Base-by-base conservation (phyloP, 192 early-diverging fungal species). In the Entomortierella lignicola region DNA sequence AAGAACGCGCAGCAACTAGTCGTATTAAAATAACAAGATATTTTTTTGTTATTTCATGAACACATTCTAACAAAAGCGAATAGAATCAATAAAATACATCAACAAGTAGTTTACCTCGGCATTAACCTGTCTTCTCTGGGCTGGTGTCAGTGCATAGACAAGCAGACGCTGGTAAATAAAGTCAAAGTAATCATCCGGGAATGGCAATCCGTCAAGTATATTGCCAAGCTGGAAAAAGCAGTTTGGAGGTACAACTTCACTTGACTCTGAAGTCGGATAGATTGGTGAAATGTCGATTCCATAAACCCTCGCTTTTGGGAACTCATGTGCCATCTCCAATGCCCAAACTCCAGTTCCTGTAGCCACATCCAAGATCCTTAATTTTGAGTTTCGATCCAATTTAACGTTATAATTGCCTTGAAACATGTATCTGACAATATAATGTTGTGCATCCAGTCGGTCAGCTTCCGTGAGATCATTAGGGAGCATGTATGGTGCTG, bases 251-350 rank as follows among this genome's bases (percentile, higher is more conserved):
- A 64, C 51, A 11, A 47, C 12, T 26, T 5, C 44, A 42, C 63
- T 51, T 32, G 50, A 29, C 31, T 54, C 52, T 47, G 51, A n/a
- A n/a, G 39, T 66, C 25, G 72, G 72, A 48, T 77, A 81, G n/a
- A 66, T 56, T 31, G 55, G 50, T 21, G 67, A 65, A 42, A 74
- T 60, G 54, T 83, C 82, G 27, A 83, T 32, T 8, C 82, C 82
- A 48, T 67, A 55, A 51, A 83, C 58, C 39, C 66, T 47, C 5
- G 71, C 62, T 30, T 51, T 43, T 17, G 80, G 74, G 30, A 67
- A 84, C 27, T 75, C 77, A 1, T 57, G 69, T 20, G 81, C 81
- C 81, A 75, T 85, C 61, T 84, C 82, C 63, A 81, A 30, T 55
- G 67, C 54, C 75, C 75, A 64, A 5, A 65, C 65, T 27, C 68